Evolutionary conservation across 805 yeast species (phyloP).

Genomic region (Metschnikowia kunwiensis): DNA sequence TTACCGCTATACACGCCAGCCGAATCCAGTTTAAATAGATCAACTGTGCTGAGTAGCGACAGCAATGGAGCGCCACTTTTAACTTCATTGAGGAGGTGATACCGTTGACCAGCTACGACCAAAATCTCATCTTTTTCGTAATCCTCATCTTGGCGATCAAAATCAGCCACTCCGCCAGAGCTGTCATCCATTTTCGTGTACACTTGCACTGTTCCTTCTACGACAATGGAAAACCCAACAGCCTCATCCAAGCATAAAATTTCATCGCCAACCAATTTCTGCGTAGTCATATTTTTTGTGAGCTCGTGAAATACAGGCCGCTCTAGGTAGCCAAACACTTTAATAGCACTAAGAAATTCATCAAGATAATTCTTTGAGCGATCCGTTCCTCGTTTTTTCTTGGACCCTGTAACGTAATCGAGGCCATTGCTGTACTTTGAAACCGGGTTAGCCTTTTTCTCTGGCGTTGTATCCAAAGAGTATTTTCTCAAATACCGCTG

Average conservation of each 20-base stretch:
- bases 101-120: constrained; percentile 54
- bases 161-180: constrained; percentile 14
- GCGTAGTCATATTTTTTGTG: constrained; percentile 88
- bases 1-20: background rate
- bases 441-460: constrained; percentile 38
- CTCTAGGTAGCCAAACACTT: constrained; percentile 90
- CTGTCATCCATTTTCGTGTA: constrained; percentile 50
- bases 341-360: constrained; percentile 86
- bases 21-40: constrained; percentile 49
- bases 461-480: constrained; percentile 38
- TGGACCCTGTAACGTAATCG: constrained; percentile 45
- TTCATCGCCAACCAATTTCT: constrained; percentile 75
- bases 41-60: constrained; percentile 74
- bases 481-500: constrained; percentile 63
- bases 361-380: constrained; percentile 69
- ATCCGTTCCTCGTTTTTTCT: constrained; percentile 22
- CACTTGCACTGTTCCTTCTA: constrained; percentile 85
- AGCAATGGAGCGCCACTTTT: constrained; percentile 83
- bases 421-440: constrained; percentile 39
- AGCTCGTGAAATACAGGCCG: constrained; percentile 88
- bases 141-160: constrained; percentile 22
- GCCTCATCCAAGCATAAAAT: constrained; percentile 67
- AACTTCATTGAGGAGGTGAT: constrained; percentile 75
- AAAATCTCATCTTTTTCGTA: constrained; percentile 42
- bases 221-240: constrained; percentile 86